Percentiles rank a stretch among this genome's conserved stretches.
These are phyloP conservation scores for Colletotrichum limetticola DNA, from an alignment of 2,329 filamentous ascomycete species.

Conservation along the genomic window DNA sequence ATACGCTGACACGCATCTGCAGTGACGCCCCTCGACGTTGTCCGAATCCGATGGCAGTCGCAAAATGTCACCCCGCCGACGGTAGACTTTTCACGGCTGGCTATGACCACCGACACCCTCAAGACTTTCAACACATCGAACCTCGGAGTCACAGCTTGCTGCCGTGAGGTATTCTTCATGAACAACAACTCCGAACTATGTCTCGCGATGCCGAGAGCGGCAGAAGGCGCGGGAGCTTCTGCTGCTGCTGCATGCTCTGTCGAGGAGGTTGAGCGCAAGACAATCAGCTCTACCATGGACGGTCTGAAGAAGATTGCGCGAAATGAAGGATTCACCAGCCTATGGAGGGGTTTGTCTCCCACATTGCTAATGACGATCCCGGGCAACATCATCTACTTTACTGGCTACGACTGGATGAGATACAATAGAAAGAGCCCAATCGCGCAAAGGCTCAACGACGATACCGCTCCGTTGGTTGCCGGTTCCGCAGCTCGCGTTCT, in stretches of 20 bases:
- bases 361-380: constrained; percentile 95
- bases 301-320: constrained; percentile 93
- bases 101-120: constrained; percentile 66
- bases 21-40: constrained; percentile 97
- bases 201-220: constrained; percentile 73
- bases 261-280: constrained; percentile 84
- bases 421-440: constrained; percentile 80
- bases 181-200: constrained; percentile 87
- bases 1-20: constrained; percentile 22
- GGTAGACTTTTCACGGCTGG: constrained; percentile 65
- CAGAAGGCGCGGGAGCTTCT: constrained; percentile 57
- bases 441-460: constrained; percentile 69
- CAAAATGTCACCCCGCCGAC: constrained; percentile 68
- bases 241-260: constrained; percentile 79
- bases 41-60: constrained; percentile 93
- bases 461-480: constrained; percentile 82
- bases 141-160: constrained; percentile 93
- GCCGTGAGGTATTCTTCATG: constrained; percentile 96
- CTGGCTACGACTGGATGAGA: constrained; percentile 95
- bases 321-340: constrained; percentile 85
- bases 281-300: constrained; percentile 91
- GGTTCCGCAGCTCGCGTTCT: constrained; percentile 82
- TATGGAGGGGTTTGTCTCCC: constrained; percentile 95
- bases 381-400: constrained; percentile 98
- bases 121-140: constrained; percentile 80